Conservation (phyloP, 768 basidiomycete species). For the Pleurotus citrinopileatus region DNA sequence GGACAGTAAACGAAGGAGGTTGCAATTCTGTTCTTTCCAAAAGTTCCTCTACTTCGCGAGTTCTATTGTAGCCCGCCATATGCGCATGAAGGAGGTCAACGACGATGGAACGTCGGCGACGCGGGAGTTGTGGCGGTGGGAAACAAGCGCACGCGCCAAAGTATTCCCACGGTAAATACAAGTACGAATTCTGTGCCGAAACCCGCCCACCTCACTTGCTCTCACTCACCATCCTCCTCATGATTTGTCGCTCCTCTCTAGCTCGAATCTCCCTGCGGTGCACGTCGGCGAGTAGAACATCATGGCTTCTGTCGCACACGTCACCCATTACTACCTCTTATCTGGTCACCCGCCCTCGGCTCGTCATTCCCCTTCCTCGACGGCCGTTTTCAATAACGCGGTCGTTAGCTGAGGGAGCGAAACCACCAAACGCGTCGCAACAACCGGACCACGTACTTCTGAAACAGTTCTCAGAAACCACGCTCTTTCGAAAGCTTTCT, state of each 20-base stretch:
- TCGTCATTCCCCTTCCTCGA: background rate
- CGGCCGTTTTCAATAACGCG: background rate
- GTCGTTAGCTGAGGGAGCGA: background rate
- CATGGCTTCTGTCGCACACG: background rate
- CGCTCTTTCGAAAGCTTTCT: conserved; percentile 44
- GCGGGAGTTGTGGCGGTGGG: too few species aligned
- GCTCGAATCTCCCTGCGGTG: background rate
- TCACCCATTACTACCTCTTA: background rate
- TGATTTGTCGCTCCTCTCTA: background rate
- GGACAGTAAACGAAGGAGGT: conserved; percentile 75
- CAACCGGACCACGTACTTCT: conserved; percentile 21
- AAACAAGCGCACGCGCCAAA: too few species aligned
- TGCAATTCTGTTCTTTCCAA: conserved; percentile 52
- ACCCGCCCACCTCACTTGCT: background rate
- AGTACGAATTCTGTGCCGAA: too few species aligned
- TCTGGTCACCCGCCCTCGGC: background rate
- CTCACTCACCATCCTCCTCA: background rate
- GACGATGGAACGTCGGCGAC: too few species aligned
- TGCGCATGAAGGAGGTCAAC: conserved; percentile 22
- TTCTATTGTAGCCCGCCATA: conserved; percentile 76
- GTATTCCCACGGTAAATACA: background rate
- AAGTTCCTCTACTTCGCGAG: conserved; percentile 60
- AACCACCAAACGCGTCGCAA: background rate
- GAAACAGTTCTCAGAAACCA: conserved; percentile 41
- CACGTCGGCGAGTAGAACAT: background rate